Base-by-base conservation (phyloP, 2,329 filamentous ascomycete species). In the Aplosporella prunicola region DNA sequence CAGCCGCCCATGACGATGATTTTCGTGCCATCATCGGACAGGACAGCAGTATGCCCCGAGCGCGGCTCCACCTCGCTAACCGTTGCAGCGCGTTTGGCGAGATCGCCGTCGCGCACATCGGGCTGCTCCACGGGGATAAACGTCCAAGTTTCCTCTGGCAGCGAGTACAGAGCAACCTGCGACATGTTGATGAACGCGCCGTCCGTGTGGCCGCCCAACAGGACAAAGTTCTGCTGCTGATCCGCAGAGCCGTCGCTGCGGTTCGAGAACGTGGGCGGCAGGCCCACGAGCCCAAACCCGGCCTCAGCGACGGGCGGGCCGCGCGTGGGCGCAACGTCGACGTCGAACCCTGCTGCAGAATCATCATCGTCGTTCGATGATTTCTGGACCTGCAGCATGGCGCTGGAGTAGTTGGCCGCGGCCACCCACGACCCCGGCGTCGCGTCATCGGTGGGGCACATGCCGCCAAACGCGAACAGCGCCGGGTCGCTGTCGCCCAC, bases 181-280 rank as follows among this genome's bases (percentile, higher is more conserved):
- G 85, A 93, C 81, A 93, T 95, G 57, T 95, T 93, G 62, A 95
- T 80, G 54, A 94, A 95, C 0, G 87, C 88, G 11, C 67, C 61
- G 47, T 76, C 69, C 0, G 87, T 93, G 55, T 95, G 87, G 1
- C 89, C 89, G 26, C 88, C 89, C 11, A 95, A 64, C 15, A 95
- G 63, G 9, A 94, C 75, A 47, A 85, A 89, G 48, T 80, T 79
- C 44, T 81, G 78, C 53, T 88, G 77, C 52, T 87, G 81, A 4
- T 77, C 80, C 26, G 80, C 66, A 3, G 68, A 67, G 3, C 74
- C 78, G 11, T 61, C 62, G 6, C 74, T 78, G 4, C 71, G 70
- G 52, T 82, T 82, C 14, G 80, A 78, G 47, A 76, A 78, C 1
- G 82, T 80, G 0, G 83, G 76, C 5, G 71, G 64, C 16, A 95